Evolutionary conservation across 345 rosid genomes (phyloP), one percentile per base, ranked within the genome.

Genomic region (Rhodamnia argentea): DNA sequence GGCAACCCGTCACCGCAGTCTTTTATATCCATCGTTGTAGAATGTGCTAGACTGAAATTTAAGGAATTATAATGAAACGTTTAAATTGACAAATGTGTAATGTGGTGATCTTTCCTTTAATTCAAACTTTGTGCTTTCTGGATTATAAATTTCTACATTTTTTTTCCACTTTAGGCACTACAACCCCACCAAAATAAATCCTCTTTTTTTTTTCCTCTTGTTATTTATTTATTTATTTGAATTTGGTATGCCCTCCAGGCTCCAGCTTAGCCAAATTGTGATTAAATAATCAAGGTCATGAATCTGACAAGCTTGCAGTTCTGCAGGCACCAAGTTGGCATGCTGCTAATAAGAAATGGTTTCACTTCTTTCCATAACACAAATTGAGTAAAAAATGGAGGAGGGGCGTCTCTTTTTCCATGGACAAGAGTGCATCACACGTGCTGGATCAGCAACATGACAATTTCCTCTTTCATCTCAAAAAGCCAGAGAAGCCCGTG

Each of bases 371-470:
- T 70, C 78, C 47, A 37, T 70, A 1, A 2, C 24, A 9, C 9
- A 12, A 18, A 23, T 5, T 9, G 78, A 70, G 37, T 32, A 32
- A 18, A 10, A 37, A 70, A 32, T 8, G 7, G 11, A 42, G 22
- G 8, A 26, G 37, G 32, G 29, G 53, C 70, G 88, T 86, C 85
- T 70, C 83, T 16, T 50, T 83, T 86, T 24, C 55, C 83, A 70
- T 42, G 85, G 88, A 42, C 84, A 18, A 86, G 13, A 70, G 64
- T 83, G 74, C 83, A 70, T 20, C 53, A 10, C 88, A 70, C 88
- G 88, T 83, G 88, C 85, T 54, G 53, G 76, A 8, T 44, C 44
- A 62, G 44, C 44, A 20, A 32, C 76, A 32, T 11, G 29, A 81
- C 40, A 47, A n/a, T 29, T 20, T 26, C 13, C 29, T 8, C 57